A percentile compares a stretch with the other conserved stretches of the same genome.
Evolutionary conservation across 306 rosid genomes (phyloP).

Genomic region (Medicago arabica): DNA sequence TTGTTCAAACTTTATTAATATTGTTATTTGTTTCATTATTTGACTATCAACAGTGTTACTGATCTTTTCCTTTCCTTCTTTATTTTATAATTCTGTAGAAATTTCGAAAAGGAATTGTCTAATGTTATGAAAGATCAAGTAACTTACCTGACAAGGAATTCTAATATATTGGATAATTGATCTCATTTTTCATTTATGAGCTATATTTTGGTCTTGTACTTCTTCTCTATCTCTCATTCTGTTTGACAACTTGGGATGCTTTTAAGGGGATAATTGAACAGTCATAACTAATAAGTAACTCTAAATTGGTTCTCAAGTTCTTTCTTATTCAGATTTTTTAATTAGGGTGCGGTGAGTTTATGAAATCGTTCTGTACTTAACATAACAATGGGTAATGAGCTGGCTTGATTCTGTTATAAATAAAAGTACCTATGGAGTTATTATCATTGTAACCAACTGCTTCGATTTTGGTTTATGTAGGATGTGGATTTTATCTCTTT

Average conservation of each 20-base stretch:
- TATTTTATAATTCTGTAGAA: neutral
- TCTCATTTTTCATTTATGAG: conserved; percentile 18
- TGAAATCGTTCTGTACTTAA: neutral
- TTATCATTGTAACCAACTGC: conserved; percentile 1
- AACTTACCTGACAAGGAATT: neutral
- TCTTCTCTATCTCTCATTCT: neutral
- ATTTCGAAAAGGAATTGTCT: conserved; percentile 8
- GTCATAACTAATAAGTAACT: neutral
- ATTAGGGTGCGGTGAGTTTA: neutral
- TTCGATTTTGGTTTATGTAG: conserved; percentile 51
- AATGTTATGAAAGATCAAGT: conserved; percentile 20
- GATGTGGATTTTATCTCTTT: conserved; percentile 71
- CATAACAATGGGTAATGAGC: neutral
- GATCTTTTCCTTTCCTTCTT: conserved; percentile 30
- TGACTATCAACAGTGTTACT: conserved; percentile 15
- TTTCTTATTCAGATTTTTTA: conserved; percentile 16
- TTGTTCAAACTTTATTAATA: conserved; percentile 19
- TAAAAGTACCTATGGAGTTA: conserved; percentile 13
- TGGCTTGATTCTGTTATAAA: conserved; percentile 31
- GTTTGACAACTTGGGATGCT: conserved; percentile 9
- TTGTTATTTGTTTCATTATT: conserved; percentile 5
- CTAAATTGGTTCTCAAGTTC: conserved; percentile 6
- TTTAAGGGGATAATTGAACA: conserved; percentile 4
- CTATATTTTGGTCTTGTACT: neutral
- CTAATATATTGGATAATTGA: conserved; percentile 18